Conservation (phyloP, 1,284 basidiomycete species). For the Cryptococcus sp. region DNA sequence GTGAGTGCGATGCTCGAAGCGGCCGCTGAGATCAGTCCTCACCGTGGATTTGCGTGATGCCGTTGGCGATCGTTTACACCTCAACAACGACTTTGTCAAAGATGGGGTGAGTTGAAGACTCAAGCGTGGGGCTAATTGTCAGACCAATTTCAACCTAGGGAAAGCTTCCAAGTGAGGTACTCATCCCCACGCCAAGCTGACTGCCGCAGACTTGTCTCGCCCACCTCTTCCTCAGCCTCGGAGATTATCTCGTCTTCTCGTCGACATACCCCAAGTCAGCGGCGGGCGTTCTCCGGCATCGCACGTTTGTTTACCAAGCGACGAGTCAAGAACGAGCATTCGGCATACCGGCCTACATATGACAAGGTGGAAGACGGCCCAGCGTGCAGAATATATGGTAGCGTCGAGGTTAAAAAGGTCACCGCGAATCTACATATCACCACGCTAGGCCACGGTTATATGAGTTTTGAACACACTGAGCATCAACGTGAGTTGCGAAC, state of each 20-base stretch:
- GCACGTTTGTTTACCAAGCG: constrained; percentile 37
- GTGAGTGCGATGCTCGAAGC: constrained; percentile 59
- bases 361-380: constrained; percentile 66
- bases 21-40: constrained; percentile 60
- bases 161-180: constrained; percentile 70
- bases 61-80: constrained; percentile 83
- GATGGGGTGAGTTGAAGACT: constrained; percentile 67
- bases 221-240: constrained; percentile 35
- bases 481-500: constrained; percentile 62
- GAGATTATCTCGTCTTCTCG: constrained; percentile 44
- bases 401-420: constrained; percentile 82
- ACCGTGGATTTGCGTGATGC: constrained; percentile 89
- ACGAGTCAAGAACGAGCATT: constrained; percentile 51
- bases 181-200: constrained; percentile 1
- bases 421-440: constrained; percentile 90
- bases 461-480: constrained; percentile 81
- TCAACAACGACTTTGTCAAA: constrained; percentile 78
- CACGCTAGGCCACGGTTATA: constrained; percentile 90
- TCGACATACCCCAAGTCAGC: constrained; percentile 45
- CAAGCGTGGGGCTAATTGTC: background rate
- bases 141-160: constrained; percentile 80
- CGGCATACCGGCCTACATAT: constrained; percentile 68
- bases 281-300: constrained; percentile 41
- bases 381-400: constrained; percentile 84
- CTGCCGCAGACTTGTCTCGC: constrained; percentile 11